A percentile compares a stretch with the other conserved stretches of the same genome.
Conservation (phyloP, 1,284 basidiomycete species). For the Tilletia horrida region DNA sequence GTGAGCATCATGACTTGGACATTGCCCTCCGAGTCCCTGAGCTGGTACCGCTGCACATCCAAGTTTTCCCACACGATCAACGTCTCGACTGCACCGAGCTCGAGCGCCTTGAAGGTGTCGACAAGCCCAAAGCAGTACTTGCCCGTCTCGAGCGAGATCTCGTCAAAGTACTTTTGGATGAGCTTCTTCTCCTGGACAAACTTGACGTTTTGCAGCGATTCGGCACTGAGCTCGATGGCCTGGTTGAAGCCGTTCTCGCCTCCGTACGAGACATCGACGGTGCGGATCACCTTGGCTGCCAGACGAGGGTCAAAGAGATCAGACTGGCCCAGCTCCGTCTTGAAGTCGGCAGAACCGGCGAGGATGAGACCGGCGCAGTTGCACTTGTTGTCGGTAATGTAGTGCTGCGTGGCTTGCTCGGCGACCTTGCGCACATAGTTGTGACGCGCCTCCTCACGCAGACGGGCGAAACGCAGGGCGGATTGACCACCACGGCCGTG, state of each 20-base stretch:
- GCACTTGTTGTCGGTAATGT: slow-evolving; percentile 96
- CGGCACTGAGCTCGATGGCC: slow-evolving; percentile 94
- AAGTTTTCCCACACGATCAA: slow-evolving; percentile 95
- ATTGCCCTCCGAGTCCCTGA: slow-evolving; percentile 48
- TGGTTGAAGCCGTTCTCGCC: slow-evolving; percentile 99
- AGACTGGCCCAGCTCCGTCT: slow-evolving; percentile 91
- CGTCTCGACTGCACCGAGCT: slow-evolving; percentile 94
- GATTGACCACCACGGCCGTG: slow-evolving; percentile 99
- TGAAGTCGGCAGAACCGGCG: slow-evolving; percentile 97
- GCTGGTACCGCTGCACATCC: slow-evolving; percentile 46
- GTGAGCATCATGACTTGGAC: slow-evolving; percentile 46
- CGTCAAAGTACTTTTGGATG: slow-evolving; percentile 91
- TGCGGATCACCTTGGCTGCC: slow-evolving; percentile 67
- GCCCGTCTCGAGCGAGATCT: slow-evolving; percentile 95
- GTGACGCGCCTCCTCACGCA: slow-evolving; percentile 98
- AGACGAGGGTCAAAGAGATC: slow-evolving; percentile 93
- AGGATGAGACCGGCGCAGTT: slow-evolving; percentile 96
- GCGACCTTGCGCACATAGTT: slow-evolving; percentile 99
- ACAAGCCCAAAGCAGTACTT: slow-evolving; percentile 98
- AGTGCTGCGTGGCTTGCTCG: slow-evolving; percentile 93
- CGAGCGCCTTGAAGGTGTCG: slow-evolving; percentile 93
- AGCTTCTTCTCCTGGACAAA: slow-evolving; percentile 95
- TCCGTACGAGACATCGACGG: slow-evolving; percentile 91
- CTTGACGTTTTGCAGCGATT: slow-evolving; percentile 95
- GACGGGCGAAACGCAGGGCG: slow-evolving; percentile 97